Conservation (phyloP, 768 basidiomycete species). For the Dacryopinax spathularia region DNA sequence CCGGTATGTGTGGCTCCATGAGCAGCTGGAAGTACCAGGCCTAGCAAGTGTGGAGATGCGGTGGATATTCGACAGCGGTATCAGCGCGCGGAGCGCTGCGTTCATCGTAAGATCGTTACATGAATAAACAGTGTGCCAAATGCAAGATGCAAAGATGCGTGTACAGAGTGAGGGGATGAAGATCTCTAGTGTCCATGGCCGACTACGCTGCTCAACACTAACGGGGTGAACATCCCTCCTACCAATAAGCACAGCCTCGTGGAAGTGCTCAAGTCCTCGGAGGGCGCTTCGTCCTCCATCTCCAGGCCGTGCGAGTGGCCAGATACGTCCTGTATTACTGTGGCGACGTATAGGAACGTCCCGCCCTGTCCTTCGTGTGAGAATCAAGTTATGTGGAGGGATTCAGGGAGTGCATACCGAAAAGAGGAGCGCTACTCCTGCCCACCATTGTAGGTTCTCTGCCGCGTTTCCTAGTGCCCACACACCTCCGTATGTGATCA, state of each 20-base stretch:
- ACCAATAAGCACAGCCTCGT: slow-evolving; percentile 41
- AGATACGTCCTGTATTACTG: slow-evolving; percentile 64
- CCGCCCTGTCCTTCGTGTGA: slow-evolving; percentile 45
- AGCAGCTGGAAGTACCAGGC: neutral
- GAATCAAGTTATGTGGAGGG: neutral
- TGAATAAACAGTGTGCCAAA: neutral
- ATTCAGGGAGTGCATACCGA: slow-evolving; percentile 41
- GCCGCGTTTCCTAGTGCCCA: slow-evolving; percentile 21
- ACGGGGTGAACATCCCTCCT: slow-evolving; percentile 58
- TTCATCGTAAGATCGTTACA: neutral
- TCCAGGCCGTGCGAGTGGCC: slow-evolving; percentile 26
- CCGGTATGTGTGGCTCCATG: neutral
- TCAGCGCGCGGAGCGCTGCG: neutral
- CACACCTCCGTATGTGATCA: slow-evolving; percentile 60
- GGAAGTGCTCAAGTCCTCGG: slow-evolving; percentile 31
- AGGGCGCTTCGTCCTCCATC: slow-evolving; percentile 22
- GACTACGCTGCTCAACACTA: slow-evolving; percentile 42
- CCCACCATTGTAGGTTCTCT: slow-evolving; percentile 32
- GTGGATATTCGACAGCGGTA: neutral
- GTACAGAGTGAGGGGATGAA: no score
- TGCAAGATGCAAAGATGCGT: no score
- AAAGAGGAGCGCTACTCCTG: slow-evolving; percentile 65
- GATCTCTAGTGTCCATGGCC: slow-evolving; percentile 39
- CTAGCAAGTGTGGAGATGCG: neutral
- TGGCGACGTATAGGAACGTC: slow-evolving; percentile 88